phyloP scores from a whole-genome alignment of 306 rosid species.

The Citrullus mucosospermus region DNA sequence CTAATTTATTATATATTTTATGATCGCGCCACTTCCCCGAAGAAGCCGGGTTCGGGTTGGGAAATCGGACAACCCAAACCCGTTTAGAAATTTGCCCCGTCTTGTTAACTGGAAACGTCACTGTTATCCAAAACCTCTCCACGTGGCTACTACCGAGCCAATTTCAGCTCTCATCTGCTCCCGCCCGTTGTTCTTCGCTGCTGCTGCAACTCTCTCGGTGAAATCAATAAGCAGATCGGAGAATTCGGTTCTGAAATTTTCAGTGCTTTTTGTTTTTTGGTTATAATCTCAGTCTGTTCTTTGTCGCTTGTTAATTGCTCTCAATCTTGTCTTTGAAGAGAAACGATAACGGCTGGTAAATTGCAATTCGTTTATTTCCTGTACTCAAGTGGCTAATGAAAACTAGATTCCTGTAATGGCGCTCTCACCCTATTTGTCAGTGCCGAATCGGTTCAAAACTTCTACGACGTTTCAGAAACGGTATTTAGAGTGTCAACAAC shows the following conservation, averaged over 20 bases:
- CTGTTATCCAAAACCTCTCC: conserved; percentile 46
- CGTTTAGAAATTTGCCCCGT: not conserved
- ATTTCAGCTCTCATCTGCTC: conserved; percentile 1
- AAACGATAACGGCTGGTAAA: not conserved
- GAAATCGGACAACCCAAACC: not conserved
- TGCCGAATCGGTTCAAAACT: conserved; percentile 32
- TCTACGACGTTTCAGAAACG: conserved; percentile 24
- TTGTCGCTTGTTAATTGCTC: not conserved
- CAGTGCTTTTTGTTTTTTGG: not conserved
- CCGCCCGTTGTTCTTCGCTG: not conserved
- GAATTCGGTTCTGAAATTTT: not conserved
- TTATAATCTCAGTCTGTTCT: not conserved
- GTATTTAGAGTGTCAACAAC: conserved; percentile 13
- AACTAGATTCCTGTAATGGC: conserved; percentile 32
- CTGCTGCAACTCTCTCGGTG: conserved; percentile 11
- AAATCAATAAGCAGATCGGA: conserved; percentile 3
- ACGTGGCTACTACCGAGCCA: conserved; percentile 48
- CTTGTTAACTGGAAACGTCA: not conserved
- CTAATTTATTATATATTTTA: not conserved
- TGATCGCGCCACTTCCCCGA: not conserved
- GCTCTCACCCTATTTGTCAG: conserved; percentile 32
- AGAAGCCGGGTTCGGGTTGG: not conserved
- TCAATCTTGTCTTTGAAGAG: not conserved
- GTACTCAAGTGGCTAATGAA: conserved; percentile 18
- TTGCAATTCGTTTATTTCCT: not conserved